Evolutionary conservation across 306 rosid genomes (phyloP), one percentile per base, ranked within the genome.

Genomic region (Luffa aegyptiaca): DNA sequence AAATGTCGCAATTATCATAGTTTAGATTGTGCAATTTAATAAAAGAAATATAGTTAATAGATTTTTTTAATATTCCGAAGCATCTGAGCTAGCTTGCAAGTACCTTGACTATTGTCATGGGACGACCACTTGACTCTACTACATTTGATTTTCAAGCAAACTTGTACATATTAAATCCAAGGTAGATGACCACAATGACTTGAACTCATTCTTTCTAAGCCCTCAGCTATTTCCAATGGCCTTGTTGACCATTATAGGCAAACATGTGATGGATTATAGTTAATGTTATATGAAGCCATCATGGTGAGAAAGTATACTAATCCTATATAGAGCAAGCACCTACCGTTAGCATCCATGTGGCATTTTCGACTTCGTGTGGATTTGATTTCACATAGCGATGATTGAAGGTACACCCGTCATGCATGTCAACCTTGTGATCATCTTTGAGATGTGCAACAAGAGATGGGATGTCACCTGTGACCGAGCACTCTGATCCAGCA

Each of bases 321-420:
- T 20, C 10, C 14, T 10, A 18, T 39, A n/a, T 21, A 45, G 63
- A 70, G 21, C 52, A 65, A 59, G 73, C 39, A 81, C 93, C 80
- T 85, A 95, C 99, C 20, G 97, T 93, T 68, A 93, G 92, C 99
- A 91, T 95, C 99, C 99, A 93, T 70, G 97, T 92, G 56, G 99
- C 97, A 59, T 93, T 95, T 85, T 95, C 97, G 55, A 95, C 95
- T 85, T 95, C 99, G 20, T 87, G 86, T 74, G 99, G 94, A 83
- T 93, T 90, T 83, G 97, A 84, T 85, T 95, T 91, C 77, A 93
- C 97, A 78, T 95, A 95, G 81, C 97, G 90, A 83, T 95, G 97
- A 77, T 93, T 95, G 83, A 95, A 95, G 76, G 97, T 89, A 83
- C 92, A 91, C 31, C 97, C 97, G 52, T 89, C 91, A 56, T 93